Evolutionary conservation across 2,329 filamentous ascomycete genomes (phyloP).

Genomic region (Colletotrichum eremochloae): DNA sequence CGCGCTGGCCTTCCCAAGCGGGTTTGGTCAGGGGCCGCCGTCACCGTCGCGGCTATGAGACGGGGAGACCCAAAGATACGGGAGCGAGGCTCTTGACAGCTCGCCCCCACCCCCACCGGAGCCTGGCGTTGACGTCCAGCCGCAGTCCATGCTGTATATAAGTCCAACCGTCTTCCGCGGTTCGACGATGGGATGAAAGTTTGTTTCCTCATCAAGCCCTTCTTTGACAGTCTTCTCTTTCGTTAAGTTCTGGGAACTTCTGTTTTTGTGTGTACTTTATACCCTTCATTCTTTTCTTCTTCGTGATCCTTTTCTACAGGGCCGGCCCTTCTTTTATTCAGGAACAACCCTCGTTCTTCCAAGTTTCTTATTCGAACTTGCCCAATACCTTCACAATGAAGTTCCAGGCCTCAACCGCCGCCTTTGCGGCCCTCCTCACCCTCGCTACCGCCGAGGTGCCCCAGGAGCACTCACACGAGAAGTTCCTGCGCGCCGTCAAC

Average conservation of each 20-base stretch:
- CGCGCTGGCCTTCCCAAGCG: conserved; percentile 22
- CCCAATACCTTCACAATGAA: conserved; percentile 20
- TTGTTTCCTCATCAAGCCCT: conserved; percentile 20
- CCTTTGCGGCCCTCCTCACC: conserved; percentile 37
- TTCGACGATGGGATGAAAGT: not conserved
- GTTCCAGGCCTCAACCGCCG: conserved; percentile 36
- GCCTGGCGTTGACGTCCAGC: not conserved
- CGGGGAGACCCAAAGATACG: not conserved
- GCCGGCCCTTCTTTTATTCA: conserved; percentile 43
- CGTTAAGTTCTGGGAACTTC: conserved; percentile 45
- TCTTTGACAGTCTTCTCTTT: conserved; percentile 36
- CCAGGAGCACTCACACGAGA: conserved; percentile 68
- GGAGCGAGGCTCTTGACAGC: not conserved
- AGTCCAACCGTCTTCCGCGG: not conserved
- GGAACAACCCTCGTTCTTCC: not conserved
- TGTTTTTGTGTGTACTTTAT: conserved; percentile 11
- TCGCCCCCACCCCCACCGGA: too few species aligned
- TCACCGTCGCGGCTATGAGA: conserved; percentile 27
- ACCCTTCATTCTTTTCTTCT: conserved; percentile 27
- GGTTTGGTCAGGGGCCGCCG: conserved; percentile 4
- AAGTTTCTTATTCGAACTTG: not conserved
- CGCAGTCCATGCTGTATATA: conserved; percentile 29
- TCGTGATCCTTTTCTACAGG: conserved; percentile 28
- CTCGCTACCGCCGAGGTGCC: conserved; percentile 59
- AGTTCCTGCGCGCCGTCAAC: conserved; percentile 61